Conservation (phyloP, 768 basidiomycete species). For the Hydnum rufescens region DNA sequence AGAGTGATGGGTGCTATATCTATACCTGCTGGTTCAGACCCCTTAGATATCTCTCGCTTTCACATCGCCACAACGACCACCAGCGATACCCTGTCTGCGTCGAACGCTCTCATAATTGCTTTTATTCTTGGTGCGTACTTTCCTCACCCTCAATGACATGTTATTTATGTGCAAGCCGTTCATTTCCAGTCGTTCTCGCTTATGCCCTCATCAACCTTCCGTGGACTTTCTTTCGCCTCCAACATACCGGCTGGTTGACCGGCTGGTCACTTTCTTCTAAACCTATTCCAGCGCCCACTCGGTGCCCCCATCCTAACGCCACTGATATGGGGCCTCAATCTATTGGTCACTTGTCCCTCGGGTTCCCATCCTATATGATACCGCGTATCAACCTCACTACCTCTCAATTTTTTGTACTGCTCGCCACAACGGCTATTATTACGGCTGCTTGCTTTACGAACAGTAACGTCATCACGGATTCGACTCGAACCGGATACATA, state of each 20-base stretch:
- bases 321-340: neutral
- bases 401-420: neutral
- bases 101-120: neutral
- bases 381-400: neutral
- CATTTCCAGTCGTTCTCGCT: neutral
- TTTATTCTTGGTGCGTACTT: too few species aligned
- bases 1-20: neutral
- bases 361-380: neutral
- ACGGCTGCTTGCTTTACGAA: neutral
- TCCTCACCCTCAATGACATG: too few species aligned
- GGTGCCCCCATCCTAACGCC: neutral
- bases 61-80: neutral
- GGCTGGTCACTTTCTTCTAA: neutral
- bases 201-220: neutral
- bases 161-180: too few species aligned
- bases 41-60: neutral
- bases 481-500: slow-evolving; percentile 1
- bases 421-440: neutral
- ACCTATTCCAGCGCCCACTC: neutral
- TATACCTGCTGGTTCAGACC: neutral
- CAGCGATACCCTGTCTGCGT: neutral
- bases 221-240: neutral
- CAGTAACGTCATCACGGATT: neutral
- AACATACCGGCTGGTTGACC: neutral
- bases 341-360: neutral